These are phyloP conservation scores for Phialophora expanda DNA, from an alignment of 2,329 filamentous ascomycete genomes.

Conservation along the genomic window DNA sequence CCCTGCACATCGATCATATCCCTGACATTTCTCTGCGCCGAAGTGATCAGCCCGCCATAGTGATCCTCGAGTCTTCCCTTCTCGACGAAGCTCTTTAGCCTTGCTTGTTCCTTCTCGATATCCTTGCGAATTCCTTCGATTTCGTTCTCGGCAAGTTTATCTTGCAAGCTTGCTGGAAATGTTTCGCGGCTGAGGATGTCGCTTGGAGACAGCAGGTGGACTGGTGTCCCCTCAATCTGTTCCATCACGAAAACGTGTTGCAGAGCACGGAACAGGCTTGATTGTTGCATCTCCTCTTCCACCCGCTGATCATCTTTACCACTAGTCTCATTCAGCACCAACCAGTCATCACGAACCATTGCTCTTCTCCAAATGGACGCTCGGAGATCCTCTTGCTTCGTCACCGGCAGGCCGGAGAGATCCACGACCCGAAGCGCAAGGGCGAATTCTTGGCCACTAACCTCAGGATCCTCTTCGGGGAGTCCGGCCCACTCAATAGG, in stretches of 20 bases:
- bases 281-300: conserved; percentile 31
- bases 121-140: conserved; percentile 34
- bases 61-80: conserved; percentile 41
- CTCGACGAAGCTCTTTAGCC: conserved; percentile 44
- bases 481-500: conserved; percentile 51
- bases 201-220: conserved; percentile 29
- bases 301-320: conserved; percentile 66
- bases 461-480: conserved; percentile 51
- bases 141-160: conserved; percentile 30
- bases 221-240: conserved; percentile 19
- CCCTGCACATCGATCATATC: conserved; percentile 30
- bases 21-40: conserved; percentile 31
- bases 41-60: conserved; percentile 36
- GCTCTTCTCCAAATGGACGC: conserved; percentile 86
- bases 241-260: conserved; percentile 25
- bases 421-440: conserved; percentile 68
- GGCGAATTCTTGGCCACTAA: conserved; percentile 70
- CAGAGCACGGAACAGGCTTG: conserved; percentile 34
- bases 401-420: conserved; percentile 49
- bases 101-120: conserved; percentile 45
- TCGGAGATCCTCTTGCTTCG: conserved; percentile 54
- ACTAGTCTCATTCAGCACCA: conserved; percentile 75
- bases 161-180: conserved; percentile 29
- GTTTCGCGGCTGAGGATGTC: conserved; percentile 29
- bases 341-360: conserved; percentile 84